phyloP scores from a whole-genome alignment of 805 yeast species.

The Lipomyces yamanashiensis region DNA sequence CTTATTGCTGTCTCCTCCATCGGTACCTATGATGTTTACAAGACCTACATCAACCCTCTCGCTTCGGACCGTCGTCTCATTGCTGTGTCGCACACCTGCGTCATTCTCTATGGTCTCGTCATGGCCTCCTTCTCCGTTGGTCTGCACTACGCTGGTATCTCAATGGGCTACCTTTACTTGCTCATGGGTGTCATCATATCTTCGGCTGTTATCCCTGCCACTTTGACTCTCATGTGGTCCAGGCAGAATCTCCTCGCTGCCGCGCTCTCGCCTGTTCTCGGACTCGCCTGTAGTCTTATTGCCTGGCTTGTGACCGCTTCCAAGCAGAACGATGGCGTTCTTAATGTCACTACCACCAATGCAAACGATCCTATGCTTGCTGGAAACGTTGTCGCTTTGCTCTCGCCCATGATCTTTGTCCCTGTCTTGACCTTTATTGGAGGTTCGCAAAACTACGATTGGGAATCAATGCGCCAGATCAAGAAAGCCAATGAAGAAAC shows the following conservation, averaged over 20 bases:
- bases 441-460: slow-evolving; percentile 58
- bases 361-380: slow-evolving; percentile 82
- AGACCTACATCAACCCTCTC: slow-evolving; percentile 72
- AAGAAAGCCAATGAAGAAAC: slow-evolving; percentile 51
- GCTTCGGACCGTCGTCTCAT: slow-evolving; percentile 75
- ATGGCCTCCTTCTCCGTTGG: slow-evolving; percentile 84
- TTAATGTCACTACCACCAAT: slow-evolving; percentile 66
- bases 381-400: slow-evolving; percentile 62
- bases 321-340: slow-evolving; percentile 51
- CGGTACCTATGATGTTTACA: slow-evolving; percentile 78
- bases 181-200: slow-evolving; percentile 78
- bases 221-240: slow-evolving; percentile 64
- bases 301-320: slow-evolving; percentile 73
- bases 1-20: slow-evolving; percentile 81
- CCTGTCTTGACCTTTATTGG: slow-evolving; percentile 54
- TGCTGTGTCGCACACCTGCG: slow-evolving; percentile 63
- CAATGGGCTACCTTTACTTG: slow-evolving; percentile 82
- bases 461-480: slow-evolving; percentile 54
- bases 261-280: slow-evolving; percentile 73
- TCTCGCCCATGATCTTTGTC: slow-evolving; percentile 52
- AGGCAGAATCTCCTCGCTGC: slow-evolving; percentile 64
- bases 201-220: slow-evolving; percentile 47
- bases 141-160: slow-evolving; percentile 74
- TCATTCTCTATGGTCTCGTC: slow-evolving; percentile 57
- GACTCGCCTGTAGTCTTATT: slow-evolving; percentile 73